Base-by-base conservation (phyloP, 208 protist species). In the Zelonia costaricensis region DNA sequence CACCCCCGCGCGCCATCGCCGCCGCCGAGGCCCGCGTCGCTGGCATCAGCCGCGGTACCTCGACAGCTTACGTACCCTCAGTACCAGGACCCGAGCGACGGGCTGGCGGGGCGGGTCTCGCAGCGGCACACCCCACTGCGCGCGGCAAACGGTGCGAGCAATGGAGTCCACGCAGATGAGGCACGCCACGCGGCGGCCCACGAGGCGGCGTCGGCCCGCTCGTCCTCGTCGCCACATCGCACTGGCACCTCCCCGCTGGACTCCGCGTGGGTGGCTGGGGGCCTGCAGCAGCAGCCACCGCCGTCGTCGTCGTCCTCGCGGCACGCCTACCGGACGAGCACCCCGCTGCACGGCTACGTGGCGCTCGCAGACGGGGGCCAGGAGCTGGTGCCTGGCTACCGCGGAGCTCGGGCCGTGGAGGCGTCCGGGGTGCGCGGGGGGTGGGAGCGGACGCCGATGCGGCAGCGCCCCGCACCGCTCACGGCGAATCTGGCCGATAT, bases 401-500 rank as follows among this genome's bases (percentile, higher is more conserved):
- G 55, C 23, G 48, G 57, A 5, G 20, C 43, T 12, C 58, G 23
- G 52, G 49, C 27, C 27, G 28, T 30, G 31, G 40, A 39, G 15
- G 39, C 20, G 16, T 38, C 52, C 9, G 33, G 48, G 2, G 52
- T 62, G 25, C 58, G 38, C 4, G 31, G 33, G 9, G 66, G 58
- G 28, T 75, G 60, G 54, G 47, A 59, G 48, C 45, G 55, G 7
- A 75, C 59, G 3, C 54, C 56, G 18, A 49, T 63, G 47, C 38
- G 27, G 33, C 33, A 64, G 51, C 70, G 62, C 0, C 61, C 56
- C 13, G 51, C 65, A 13, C 65, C 53, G 36, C 63, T 70, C 22
- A 64, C 70, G 35, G 8, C 31, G 8, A 68, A 63, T 30, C 60
- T 75, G 12, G 60, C 69, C 7, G 60, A 68, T 15, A 47, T 62